Percentiles rank a stretch among this genome's conserved stretches.
Conservation (phyloP, 495 filamentous ascomycete species). For the Aspergillus sclerotioniger region DNA sequence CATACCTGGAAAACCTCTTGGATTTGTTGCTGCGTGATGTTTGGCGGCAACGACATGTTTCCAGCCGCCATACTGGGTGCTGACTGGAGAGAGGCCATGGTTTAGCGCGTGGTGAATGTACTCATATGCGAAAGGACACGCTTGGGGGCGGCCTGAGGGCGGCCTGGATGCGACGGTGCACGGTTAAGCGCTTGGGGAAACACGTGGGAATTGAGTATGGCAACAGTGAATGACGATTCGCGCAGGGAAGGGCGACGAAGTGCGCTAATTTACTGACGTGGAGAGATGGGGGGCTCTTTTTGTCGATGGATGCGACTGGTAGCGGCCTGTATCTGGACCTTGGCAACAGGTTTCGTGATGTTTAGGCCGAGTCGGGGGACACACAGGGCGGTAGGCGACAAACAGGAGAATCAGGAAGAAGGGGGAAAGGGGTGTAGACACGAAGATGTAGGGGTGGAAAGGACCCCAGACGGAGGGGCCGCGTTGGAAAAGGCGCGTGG, state of each 20-base stretch:
- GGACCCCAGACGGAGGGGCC: conserved; percentile 27
- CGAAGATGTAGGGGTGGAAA: conserved; percentile 21
- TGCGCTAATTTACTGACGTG: conserved; percentile 17
- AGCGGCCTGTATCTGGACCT: conserved; percentile 29
- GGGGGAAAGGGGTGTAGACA: conserved; percentile 23
- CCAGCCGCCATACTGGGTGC: conserved; percentile 61
- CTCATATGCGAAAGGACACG: conserved; percentile 33
- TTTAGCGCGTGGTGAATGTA: conserved; percentile 35
- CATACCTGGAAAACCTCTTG: conserved; percentile 61
- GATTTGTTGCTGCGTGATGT: conserved; percentile 58
- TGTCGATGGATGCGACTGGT: conserved; percentile 31
- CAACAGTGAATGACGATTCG: conserved; percentile 23
- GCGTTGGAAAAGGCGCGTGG: conserved; percentile 38
- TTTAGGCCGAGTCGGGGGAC: conserved; percentile 27
- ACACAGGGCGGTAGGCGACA: conserved; percentile 26
- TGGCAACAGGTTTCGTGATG: conserved; percentile 40
- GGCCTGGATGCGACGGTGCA: conserved; percentile 21
- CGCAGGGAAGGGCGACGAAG: conserved; percentile 17
- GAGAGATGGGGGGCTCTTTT: conserved; percentile 12
- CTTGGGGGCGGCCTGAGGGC: conserved; percentile 10
- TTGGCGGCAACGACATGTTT: conserved; percentile 53
- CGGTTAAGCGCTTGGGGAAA: conserved; percentile 14
- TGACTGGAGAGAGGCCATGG: conserved; percentile 77
- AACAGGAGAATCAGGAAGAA: conserved; percentile 30
- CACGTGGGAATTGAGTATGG: conserved; percentile 21